Evolutionary conservation across 2,329 filamentous ascomycete species (phyloP).

Genomic region (Ophiocordyceps camponoti-leonardi): DNA sequence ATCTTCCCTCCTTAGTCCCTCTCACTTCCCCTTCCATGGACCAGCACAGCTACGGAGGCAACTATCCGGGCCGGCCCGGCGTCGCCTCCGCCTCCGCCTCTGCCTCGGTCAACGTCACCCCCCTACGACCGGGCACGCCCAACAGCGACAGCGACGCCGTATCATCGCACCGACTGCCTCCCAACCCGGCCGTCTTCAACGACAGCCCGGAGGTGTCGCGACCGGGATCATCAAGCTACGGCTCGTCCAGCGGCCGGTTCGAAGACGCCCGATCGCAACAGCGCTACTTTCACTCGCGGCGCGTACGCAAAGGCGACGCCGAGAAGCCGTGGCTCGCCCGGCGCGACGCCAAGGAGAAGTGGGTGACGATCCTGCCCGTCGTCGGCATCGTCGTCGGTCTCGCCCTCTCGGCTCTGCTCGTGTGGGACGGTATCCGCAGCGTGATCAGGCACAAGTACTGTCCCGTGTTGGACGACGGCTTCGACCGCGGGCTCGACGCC

Average conservation of each 20-base stretch:
- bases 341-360: slow-evolving; percentile 64
- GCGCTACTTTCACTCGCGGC: slow-evolving; percentile 56
- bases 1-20: not conserved
- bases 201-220: slow-evolving; percentile 25
- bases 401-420: slow-evolving; percentile 47
- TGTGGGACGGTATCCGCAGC: slow-evolving; percentile 57
- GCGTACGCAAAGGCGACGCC: slow-evolving; percentile 53
- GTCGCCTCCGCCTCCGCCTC: no score
- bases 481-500: slow-evolving; percentile 37
- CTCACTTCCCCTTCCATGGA: slow-evolving; percentile 8
- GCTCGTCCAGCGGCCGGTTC: slow-evolving; percentile 22
- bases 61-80: slow-evolving; percentile 12
- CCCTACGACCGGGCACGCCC: slow-evolving; percentile 23
- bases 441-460: slow-evolving; percentile 65
- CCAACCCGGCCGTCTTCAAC: slow-evolving; percentile 26
- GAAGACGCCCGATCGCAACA: slow-evolving; percentile 24
- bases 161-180: slow-evolving; percentile 13
- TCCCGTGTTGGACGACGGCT: slow-evolving; percentile 48
- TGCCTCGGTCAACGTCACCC: slow-evolving; percentile 20
- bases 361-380: slow-evolving; percentile 66
- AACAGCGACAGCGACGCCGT: slow-evolving; percentile 20
- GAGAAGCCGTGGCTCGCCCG: slow-evolving; percentile 65
- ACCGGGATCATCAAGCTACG: slow-evolving; percentile 29
- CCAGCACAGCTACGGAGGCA: slow-evolving; percentile 1
- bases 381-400: slow-evolving; percentile 55